Base-by-base conservation (phyloP, 2,329 filamentous ascomycete species). In the Phyllosticta citribraziliensis region DNA sequence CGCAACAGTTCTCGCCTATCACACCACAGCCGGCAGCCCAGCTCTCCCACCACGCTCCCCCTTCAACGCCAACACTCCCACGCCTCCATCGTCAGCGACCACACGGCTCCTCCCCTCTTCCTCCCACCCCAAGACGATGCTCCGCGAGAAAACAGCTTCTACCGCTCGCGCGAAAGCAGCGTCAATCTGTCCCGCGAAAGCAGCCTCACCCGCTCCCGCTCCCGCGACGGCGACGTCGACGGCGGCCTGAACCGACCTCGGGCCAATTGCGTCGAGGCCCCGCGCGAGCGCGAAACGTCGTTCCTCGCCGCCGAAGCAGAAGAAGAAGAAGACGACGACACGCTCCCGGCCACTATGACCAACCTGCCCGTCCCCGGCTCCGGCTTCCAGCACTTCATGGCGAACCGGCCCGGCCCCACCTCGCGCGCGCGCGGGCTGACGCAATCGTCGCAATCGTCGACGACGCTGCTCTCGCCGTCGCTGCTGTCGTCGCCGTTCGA, bases 311-410 rank as follows among this genome's bases (percentile, higher is more conserved):
- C 25, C n/a, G n/a, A n/a, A n/a, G n/a, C n/a, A n/a, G n/a, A n/a
- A n/a, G n/a, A n/a, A n/a, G n/a, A n/a, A 56, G 52, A 71, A 54
- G 66, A 40, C 35, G 35, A 66, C 8, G 24, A 70, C 17, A 67
- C 73, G n/a, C 69, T 57, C 22, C n/a, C n/a, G n/a, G 22, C 22
- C 22, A 50, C 56, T 30, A 59, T 68, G 61, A 63, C 66, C 51
- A 63, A 68, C 6, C 71, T 70, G 2, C 67, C 71, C 3, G 69
- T 72, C n/a, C 72, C 72, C 12, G 70, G 70, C 14, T 74, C 74
- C 12, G 70, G 70, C 14, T 74, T 74, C 66, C 70, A 70, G 47
- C 71, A 74, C 56, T 74, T 74, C 64, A 68, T 74, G 47, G 69
- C 67, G 50, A 73, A 72, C 64, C 69, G 73, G 20, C 61, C 53